Conservation (phyloP, 2,329 filamentous ascomycete genomes). For the Fusarium albidum region DNA sequence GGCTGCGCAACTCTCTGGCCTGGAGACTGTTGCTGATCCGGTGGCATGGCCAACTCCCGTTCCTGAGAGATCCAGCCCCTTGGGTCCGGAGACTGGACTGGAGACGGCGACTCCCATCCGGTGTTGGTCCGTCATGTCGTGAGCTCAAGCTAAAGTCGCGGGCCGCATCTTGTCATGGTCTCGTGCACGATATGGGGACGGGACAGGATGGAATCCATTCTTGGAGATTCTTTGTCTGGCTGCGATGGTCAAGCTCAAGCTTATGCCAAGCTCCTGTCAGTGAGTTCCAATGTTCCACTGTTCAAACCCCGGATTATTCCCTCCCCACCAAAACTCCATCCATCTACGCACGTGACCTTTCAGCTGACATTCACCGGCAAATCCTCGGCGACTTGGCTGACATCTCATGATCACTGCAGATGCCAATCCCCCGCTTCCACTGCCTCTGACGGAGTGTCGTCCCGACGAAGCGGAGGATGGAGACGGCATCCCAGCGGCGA, state of each 20-base stretch:
- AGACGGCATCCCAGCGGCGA: neutral
- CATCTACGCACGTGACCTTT: neutral
- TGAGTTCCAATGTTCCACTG: neutral
- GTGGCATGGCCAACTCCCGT: too few species aligned
- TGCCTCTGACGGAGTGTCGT: slow-evolving; percentile 28
- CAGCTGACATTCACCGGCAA: neutral
- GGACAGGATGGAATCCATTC: neutral
- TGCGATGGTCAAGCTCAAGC: slow-evolving; percentile 4
- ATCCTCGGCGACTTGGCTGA: neutral
- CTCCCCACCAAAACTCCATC: neutral
- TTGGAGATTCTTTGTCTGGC: neutral
- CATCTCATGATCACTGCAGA: neutral
- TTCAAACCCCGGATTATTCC: neutral
- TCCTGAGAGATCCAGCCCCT: too few species aligned
- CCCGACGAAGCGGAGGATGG: slow-evolving; percentile 29
- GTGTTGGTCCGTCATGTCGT: too few species aligned
- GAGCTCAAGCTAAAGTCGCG: too few species aligned
- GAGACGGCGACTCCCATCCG: too few species aligned
- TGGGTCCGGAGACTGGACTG: too few species aligned
- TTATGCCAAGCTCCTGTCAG: neutral
- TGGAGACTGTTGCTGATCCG: too few species aligned
- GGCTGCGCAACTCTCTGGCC: too few species aligned
- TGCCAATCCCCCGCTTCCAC: neutral
- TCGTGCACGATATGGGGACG: neutral
- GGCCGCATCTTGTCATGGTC: too few species aligned